phyloP scores from a whole-genome alignment of 2,329 filamentous ascomycete genomes.

The Orbilia ellipsospora region DNA sequence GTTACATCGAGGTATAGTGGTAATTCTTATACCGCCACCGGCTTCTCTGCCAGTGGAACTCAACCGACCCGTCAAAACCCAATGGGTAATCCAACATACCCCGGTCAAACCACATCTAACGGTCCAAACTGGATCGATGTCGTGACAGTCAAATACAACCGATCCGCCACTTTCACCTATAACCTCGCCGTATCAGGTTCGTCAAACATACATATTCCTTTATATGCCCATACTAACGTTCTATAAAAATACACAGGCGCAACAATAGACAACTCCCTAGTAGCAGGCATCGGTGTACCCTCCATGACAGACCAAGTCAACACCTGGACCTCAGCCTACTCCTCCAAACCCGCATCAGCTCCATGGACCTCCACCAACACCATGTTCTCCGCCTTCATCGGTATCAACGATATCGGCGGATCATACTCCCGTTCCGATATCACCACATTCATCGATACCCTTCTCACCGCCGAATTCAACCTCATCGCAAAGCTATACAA shows the following conservation, averaged over 20 bases:
- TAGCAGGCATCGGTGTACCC: constrained; percentile 9
- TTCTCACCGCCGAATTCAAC: constrained; percentile 33
- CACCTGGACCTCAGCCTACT: constrained; percentile 32
- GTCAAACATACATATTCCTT: not conserved
- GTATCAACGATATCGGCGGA: constrained; percentile 68
- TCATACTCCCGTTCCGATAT: constrained; percentile 31
- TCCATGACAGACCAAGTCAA: constrained; percentile 33
- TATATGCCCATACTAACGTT: not conserved
- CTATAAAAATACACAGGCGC: constrained; percentile 3
- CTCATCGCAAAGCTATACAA: constrained; percentile 18
- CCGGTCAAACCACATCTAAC: constrained; percentile 35
- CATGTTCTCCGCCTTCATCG: constrained; percentile 67
- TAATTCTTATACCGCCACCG: constrained; percentile 33
- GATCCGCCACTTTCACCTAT: constrained; percentile 24
- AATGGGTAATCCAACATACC: constrained; percentile 32
- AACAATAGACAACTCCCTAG: constrained; percentile 34
- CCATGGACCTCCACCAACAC: constrained; percentile 62
- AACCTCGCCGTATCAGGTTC: constrained; percentile 35
- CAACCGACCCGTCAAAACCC: constrained; percentile 26
- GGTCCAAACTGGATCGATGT: constrained; percentile 44
- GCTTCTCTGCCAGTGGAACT: constrained; percentile 27
- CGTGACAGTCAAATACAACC: constrained; percentile 34
- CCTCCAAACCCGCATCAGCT: constrained; percentile 35
- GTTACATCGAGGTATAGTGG: not conserved
- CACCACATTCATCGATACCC: constrained; percentile 36